Evolutionary conservation across 108 stramenopile species (phyloP).

Genomic region (Cyclotella sp.): DNA sequence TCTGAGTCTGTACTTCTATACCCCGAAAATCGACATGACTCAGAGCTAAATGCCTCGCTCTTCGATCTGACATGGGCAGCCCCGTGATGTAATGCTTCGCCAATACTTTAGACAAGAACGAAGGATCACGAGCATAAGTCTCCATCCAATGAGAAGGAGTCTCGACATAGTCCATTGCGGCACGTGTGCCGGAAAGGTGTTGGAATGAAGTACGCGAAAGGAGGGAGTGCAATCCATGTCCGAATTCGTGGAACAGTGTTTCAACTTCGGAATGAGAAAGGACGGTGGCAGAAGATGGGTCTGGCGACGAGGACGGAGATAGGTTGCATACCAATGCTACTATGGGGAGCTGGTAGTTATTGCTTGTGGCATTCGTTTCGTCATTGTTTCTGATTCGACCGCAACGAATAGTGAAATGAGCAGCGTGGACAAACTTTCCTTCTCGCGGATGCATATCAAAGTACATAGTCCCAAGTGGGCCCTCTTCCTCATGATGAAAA

Average conservation of each 20-base stretch:
- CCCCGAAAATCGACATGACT: slow-evolving; percentile 72
- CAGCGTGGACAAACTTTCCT: slow-evolving; percentile 94
- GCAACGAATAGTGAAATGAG: slow-evolving; percentile 98
- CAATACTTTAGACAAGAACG: slow-evolving; percentile 61
- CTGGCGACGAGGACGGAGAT: slow-evolving; percentile 30
- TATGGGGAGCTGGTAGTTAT: slow-evolving; percentile 79
- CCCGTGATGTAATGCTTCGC: slow-evolving; percentile 65
- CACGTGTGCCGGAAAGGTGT: slow-evolving; percentile 94
- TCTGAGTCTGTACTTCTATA: slow-evolving; percentile 83
- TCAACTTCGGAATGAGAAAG: slow-evolving; percentile 94
- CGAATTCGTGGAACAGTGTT: slow-evolving; percentile 97
- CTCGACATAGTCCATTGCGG: slow-evolving; percentile 93
- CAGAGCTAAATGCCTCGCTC: slow-evolving; percentile 54
- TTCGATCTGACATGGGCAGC: slow-evolving; percentile 60
- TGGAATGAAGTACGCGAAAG: slow-evolving; percentile 94
- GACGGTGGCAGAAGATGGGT: slow-evolving; percentile 31
- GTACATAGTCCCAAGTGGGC: slow-evolving; percentile 88
- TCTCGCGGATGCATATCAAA: slow-evolving; percentile 91
- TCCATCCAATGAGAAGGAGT: slow-evolving; percentile 88
- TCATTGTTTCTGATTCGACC: slow-evolving; percentile 67
- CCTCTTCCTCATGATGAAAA: slow-evolving; percentile 60
- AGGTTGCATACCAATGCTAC: slow-evolving; percentile 95
- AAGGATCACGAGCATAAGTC: slow-evolving; percentile 74
- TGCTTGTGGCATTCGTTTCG: neutral
- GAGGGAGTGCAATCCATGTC: slow-evolving; percentile 96